These are phyloP conservation scores for Cytospora mali DNA, from an alignment of 2,329 filamentous ascomycete species.

Conservation along the genomic window DNA sequence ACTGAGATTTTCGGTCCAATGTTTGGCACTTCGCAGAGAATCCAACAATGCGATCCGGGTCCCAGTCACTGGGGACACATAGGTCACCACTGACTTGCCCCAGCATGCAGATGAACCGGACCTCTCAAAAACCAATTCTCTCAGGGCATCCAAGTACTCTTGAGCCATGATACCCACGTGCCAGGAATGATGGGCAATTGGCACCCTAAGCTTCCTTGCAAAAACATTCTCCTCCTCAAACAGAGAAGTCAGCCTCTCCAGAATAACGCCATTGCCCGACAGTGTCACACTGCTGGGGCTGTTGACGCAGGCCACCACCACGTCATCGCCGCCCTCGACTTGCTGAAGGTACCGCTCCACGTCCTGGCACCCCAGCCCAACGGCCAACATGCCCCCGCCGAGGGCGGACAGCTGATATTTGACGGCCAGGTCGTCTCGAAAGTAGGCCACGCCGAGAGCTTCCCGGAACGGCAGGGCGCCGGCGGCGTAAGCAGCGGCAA, in stretches of 20 bases:
- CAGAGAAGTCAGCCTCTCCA: conserved; percentile 32
- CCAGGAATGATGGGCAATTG: conserved; percentile 37
- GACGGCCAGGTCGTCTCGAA: no score
- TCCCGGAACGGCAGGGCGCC: conserved; percentile 24
- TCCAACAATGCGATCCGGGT: neutral
- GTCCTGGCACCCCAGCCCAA: neutral
- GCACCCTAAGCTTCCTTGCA: conserved; percentile 33
- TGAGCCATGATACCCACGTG: conserved; percentile 34
- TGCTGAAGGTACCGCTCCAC: conserved; percentile 8
- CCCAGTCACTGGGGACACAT: conserved; percentile 10
- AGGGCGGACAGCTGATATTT: no score
- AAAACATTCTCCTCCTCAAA: conserved; percentile 35
- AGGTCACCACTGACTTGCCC: neutral
- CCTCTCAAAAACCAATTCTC: neutral
- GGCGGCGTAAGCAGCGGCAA: conserved; percentile 44
- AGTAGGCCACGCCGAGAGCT: neutral
- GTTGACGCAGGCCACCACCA: conserved; percentile 23
- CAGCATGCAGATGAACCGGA: conserved; percentile 22
- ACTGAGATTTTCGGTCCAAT: conserved; percentile 31
- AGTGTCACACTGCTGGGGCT: conserved; percentile 39
- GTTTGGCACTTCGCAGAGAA: neutral
- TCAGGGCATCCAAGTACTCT: conserved; percentile 31
- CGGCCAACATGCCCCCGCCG: no score
- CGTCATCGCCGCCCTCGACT: neutral
- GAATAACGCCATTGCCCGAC: conserved; percentile 35